Evolutionary conservation across 23 red algal species (phyloP).

Genomic region (Gracilaria gracilis): DNA sequence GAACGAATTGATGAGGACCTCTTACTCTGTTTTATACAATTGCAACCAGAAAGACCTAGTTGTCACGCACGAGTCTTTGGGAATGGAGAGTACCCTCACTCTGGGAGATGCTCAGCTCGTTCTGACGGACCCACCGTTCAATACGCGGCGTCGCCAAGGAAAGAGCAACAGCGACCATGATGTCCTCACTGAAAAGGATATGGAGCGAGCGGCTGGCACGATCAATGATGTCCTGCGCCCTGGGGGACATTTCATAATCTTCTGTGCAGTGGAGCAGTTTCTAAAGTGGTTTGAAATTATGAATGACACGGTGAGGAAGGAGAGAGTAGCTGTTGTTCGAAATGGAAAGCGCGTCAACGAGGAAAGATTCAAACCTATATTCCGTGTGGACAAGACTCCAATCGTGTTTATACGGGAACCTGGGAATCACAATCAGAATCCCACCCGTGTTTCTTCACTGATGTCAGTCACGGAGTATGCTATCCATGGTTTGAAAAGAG

Average conservation of each 20-base stretch:
- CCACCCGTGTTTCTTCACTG: not conserved
- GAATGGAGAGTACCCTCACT: not conserved
- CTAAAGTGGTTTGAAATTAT: not conserved
- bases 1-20: not conserved
- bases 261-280: constrained; percentile 18
- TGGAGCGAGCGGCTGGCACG: constrained; percentile 1
- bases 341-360: not conserved
- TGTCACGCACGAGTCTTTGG: constrained; percentile 7
- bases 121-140: constrained; percentile 6
- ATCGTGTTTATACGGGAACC: constrained; percentile 9
- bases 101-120: not conserved
- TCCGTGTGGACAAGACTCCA: constrained; percentile 4
- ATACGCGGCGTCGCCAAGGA: not conserved
- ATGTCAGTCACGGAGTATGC: constrained; percentile 6
- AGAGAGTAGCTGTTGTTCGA: not conserved
- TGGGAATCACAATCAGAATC: constrained; percentile 4
- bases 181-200: not conserved
- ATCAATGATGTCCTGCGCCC: constrained; percentile 2
- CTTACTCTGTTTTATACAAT: not conserved
- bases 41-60: not conserved
- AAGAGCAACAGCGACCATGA: not conserved
- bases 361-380: constrained; percentile 9
- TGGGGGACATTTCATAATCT: constrained; percentile 5
- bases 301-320: constrained; percentile 9
- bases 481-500: constrained; percentile 10